Base-by-base conservation (phyloP, 768 basidiomycete species). In the Tremella mesenterica region DNA sequence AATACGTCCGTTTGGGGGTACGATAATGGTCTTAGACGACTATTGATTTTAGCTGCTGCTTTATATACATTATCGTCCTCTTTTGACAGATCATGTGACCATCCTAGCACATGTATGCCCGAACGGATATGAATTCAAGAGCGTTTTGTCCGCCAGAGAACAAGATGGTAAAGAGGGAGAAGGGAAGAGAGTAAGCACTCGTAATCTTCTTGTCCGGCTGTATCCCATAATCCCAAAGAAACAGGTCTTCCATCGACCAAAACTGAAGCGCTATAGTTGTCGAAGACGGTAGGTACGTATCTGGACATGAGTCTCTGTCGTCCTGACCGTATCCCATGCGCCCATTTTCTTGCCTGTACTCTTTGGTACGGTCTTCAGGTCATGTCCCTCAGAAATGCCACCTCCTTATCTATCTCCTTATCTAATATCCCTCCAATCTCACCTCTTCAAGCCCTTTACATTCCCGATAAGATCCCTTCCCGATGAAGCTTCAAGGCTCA, bases 1-100 rank as follows among this genome's bases (percentile, higher is more conserved):
- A 99, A 99, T 54, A 99, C 91, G 74, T 99, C 93, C 38, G 95
- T 97, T 76, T 97, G 95, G 23, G 95, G 95, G 77, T 99, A 99
- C 59, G 89, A 93, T 65, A 99, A 81, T 48, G 95, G 95, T 64
- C 95, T 85, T 64, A 99, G 85, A 39, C 95, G 85, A 49, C 73
- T 74, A 44, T 10, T 3, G 18, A 27, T 10, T 36, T 30, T n/a
- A 25, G 26, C 47, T 41, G 38, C 38, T 4, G n/a, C 23, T 41
- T 5, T 18, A 34, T 23, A 18, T 16, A 23, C 38, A 18, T 41
- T 16, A 14, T 12, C n/a, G 12, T n/a, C 12, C n/a, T 36, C 12
- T 44, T 31, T 31, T 10, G 18, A 29, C 21, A n/a, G 28, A 48
- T 16, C 47, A 33, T 12, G 21, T 8, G 9, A 16, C 16, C 45